Evolutionary conservation across 257 asterid genomes (phyloP), one percentile per base, ranked within the genome.

Genomic region (Craterostigma plantagineum): DNA sequence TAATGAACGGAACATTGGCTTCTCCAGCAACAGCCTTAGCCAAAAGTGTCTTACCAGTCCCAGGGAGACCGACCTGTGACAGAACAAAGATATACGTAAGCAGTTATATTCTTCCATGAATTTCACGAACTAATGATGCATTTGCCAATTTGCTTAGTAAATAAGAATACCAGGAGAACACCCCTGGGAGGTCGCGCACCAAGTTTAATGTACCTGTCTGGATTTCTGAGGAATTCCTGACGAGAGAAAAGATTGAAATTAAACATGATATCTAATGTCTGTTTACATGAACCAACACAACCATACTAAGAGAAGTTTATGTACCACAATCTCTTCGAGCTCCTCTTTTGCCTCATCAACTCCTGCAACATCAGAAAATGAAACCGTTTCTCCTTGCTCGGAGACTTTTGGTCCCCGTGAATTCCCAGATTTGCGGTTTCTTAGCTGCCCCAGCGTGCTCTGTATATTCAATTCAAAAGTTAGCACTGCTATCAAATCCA

Each of bases 131-230:
- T 9, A 27, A 7, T 9, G 7, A 43, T 12, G 9, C 11, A 40
- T 18, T 57, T n/a, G 12, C 13, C 23, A 9, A 34, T 34, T 38
- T 35, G 53, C 46, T 14, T 15, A 11, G 52, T 46, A 46, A 65
- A 38, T 40, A n/a, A 57, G 62, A 85, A 74, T 63, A 90, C 99
- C 99, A 90, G 64, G 36, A 90, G 87, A 59, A 90, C 94, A 54
- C 99, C 99, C 63, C 99, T 81, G 37, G 99, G 99, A 50, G 99
- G 99, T 47, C 99, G 95, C 36, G 99, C 96, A 60, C 96, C 99
- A 62, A 90, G 94, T 63, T 72, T 66, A 54, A 59, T 40, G 55
- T 83, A 90, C 64, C 65, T 77, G 51, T 83, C 99, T 13, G 99
- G 99, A 58, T 75, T 90, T 68, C 91, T 79, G 38, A 90, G 87